phyloP scores from a whole-genome alignment of 1,284 basidiomycete genomes.

The Irpex sp. region DNA sequence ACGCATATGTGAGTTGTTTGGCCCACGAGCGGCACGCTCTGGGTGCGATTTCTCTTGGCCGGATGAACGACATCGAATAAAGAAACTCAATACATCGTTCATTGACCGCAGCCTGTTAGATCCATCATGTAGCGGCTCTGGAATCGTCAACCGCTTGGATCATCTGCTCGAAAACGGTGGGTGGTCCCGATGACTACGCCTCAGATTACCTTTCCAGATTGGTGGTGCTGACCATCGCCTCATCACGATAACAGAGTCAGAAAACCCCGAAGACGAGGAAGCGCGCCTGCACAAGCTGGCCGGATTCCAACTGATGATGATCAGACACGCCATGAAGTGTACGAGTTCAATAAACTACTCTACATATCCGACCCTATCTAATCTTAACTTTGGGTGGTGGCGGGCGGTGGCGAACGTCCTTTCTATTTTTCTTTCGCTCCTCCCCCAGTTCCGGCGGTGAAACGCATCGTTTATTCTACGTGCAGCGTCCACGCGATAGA shows the following conservation, averaged over 20 bases:
- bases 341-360: conserved; percentile 5
- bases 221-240: background rate
- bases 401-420: too few species aligned
- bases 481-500: conserved; percentile 91
- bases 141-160: conserved; percentile 88
- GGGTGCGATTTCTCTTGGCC: background rate
- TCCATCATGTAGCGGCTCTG: conserved; percentile 91
- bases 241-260: conserved; percentile 16
- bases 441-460: conserved; percentile 47
- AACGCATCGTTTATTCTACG: conserved; percentile 92
- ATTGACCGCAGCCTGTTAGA: conserved; percentile 67
- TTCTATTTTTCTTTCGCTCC: background rate
- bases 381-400: background rate
- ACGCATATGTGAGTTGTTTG: conserved; percentile 70
- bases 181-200: conserved; percentile 21
- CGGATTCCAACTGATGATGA: conserved; percentile 88
- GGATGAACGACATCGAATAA: background rate
- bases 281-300: conserved; percentile 80
- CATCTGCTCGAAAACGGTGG: conserved; percentile 69
- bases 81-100: background rate
- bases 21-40: conserved; percentile 24
- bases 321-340: conserved; percentile 96
- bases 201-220: background rate
- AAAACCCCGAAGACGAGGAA: conserved; percentile 35
- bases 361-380: background rate